Conservation (phyloP, 2,329 filamentous ascomycete species). For the Trichophyton simii region DNA sequence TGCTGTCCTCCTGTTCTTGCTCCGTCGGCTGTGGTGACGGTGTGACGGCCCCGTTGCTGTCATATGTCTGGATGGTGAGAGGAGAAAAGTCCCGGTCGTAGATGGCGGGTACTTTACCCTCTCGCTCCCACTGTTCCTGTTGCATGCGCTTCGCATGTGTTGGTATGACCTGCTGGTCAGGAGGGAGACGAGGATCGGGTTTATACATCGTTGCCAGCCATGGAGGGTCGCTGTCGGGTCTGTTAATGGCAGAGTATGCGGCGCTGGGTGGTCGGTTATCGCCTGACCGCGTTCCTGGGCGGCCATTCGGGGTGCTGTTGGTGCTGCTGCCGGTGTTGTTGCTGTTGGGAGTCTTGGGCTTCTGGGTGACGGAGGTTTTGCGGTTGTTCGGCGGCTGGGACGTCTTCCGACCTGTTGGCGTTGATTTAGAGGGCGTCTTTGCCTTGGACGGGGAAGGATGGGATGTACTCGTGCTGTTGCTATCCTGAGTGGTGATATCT, state of each 20-base stretch:
- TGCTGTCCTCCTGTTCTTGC: not conserved
- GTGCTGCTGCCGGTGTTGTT: constrained; percentile 14
- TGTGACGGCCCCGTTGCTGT: constrained; percentile 13
- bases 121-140: constrained; percentile 89
- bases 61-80: constrained; percentile 42
- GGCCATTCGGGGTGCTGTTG: constrained; percentile 31
- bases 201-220: constrained; percentile 95
- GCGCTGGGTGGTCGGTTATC: constrained; percentile 43
- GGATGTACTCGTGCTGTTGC: constrained; percentile 3
- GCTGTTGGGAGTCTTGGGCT: constrained; percentile 26
- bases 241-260: constrained; percentile 38
- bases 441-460: constrained; percentile 18
- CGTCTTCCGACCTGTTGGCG: constrained; percentile 26
- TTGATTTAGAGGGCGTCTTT: constrained; percentile 21
- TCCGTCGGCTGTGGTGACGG: constrained; percentile 13
- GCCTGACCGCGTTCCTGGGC: constrained; percentile 52
- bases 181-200: constrained; percentile 83
- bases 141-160: constrained; percentile 84
- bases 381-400: constrained; percentile 28
- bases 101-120: constrained; percentile 70
- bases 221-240: constrained; percentile 85
- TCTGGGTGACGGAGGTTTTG: constrained; percentile 26
- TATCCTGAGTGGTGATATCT: constrained; percentile 10
- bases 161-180: constrained; percentile 87
- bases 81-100: constrained; percentile 84